These are phyloP conservation scores for Immersiella caudata DNA, from an alignment of 495 filamentous ascomycete species.

Conservation along the genomic window DNA sequence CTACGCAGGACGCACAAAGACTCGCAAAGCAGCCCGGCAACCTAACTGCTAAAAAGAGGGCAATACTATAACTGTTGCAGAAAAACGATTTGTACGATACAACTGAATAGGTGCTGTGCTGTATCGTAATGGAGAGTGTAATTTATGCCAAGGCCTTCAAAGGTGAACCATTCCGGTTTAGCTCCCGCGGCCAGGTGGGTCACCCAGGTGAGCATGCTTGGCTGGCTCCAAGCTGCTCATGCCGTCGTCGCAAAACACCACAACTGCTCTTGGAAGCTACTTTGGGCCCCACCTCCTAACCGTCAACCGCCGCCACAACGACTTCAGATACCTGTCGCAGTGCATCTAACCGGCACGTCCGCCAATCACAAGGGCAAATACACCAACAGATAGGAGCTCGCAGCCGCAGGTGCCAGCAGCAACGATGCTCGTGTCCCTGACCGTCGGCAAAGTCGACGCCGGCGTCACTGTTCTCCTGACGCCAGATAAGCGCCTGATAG, in stretches of 20 bases:
- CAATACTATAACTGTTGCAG: too few species aligned
- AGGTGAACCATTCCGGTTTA: constrained; percentile 53
- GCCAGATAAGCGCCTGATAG: constrained; percentile 94
- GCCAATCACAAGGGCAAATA: neutral
- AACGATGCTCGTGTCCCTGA: constrained; percentile 93
- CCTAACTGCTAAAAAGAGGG: too few species aligned
- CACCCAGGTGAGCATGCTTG: neutral
- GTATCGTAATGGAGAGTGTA: too few species aligned
- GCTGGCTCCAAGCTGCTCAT: constrained; percentile 1
- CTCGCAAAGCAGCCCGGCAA: too few species aligned
- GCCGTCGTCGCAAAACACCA: neutral
- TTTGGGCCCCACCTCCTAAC: neutral
- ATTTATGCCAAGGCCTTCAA: constrained; percentile 53
- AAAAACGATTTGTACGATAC: too few species aligned
- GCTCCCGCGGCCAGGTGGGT: constrained; percentile 3
- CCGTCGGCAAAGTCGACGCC: constrained; percentile 98
- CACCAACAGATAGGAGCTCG: neutral
- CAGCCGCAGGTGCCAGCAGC: neutral
- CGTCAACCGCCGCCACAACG: neutral
- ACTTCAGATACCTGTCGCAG: neutral
- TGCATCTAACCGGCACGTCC: neutral
- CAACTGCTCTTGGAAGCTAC: neutral
- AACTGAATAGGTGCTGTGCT: too few species aligned
- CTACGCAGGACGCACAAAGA: too few species aligned
- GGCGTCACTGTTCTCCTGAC: constrained; percentile 96